Percentiles rank a stretch among this genome's conserved stretches.
These are phyloP conservation scores for Nevesoporus exiguus DNA, from an alignment of 768 basidiomycete species.

Conservation along the genomic window DNA sequence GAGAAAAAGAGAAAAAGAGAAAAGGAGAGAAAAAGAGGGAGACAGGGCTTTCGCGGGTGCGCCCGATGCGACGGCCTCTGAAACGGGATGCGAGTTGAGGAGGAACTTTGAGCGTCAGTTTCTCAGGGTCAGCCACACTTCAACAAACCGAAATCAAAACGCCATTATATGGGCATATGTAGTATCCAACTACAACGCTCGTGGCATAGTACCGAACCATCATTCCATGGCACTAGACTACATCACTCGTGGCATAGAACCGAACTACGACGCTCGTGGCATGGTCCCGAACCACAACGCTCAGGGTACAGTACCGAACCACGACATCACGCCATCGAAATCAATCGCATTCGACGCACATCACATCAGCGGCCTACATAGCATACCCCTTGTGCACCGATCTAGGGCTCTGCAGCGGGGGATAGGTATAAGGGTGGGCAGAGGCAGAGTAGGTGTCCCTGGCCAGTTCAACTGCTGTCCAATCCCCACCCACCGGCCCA, in stretches of 20 bases:
- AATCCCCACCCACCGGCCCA: background rate
- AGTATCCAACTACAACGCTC: too few species aligned
- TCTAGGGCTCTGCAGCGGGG: background rate
- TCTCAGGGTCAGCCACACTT: conserved; percentile 27
- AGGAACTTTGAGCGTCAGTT: conserved; percentile 11
- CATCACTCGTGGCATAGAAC: too few species aligned
- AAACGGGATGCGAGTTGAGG: conserved; percentile 2
- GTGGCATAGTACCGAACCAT: too few species aligned
- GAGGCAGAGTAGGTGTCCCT: background rate
- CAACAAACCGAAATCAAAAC: background rate
- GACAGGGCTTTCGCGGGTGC: conserved; percentile 5
- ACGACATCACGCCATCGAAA: too few species aligned
- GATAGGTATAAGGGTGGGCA: background rate
- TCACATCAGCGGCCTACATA: background rate
- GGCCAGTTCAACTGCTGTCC: background rate
- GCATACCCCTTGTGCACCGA: background rate
- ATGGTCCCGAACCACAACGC: too few species aligned
- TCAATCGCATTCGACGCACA: background rate
- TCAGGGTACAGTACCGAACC: too few species aligned
- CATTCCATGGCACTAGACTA: too few species aligned
- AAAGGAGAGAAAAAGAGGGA: background rate
- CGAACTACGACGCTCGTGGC: too few species aligned
- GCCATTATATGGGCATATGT: too few species aligned
- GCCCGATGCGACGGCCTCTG: conserved; percentile 18
- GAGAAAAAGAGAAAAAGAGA: conserved; percentile 19